Conservation (phyloP, 176 grass and related monocot species). For the Carex littledalei region DNA sequence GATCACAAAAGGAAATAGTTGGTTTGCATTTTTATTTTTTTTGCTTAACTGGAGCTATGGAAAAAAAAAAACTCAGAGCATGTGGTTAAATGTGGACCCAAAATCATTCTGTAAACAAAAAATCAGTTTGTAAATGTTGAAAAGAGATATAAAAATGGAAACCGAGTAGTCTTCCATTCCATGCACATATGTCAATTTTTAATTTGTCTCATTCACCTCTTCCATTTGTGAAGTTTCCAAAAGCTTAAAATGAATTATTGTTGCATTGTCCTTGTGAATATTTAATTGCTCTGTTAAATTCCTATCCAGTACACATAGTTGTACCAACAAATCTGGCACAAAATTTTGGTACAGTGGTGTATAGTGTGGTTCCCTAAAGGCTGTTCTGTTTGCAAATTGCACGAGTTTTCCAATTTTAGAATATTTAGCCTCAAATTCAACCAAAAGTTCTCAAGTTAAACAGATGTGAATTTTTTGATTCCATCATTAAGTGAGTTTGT, state of each 20-base stretch:
- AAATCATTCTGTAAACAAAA: no score
- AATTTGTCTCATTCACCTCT: no score
- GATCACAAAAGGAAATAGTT: background rate
- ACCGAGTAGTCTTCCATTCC: constrained; percentile 80
- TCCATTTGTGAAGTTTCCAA: constrained; percentile 42
- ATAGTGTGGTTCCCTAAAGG: background rate
- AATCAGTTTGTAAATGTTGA: background rate
- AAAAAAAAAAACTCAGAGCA: background rate
- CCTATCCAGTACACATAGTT: background rate
- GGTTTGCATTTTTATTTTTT: background rate
- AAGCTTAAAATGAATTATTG: constrained; percentile 19
- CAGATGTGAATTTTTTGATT: no score
- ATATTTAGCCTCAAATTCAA: background rate
- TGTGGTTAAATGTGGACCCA: background rate
- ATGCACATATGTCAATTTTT: no score
- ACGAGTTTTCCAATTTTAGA: background rate
- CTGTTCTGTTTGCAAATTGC: background rate
- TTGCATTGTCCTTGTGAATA: background rate
- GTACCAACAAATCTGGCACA: background rate
- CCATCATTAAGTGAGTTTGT: no score
- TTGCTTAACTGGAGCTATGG: background rate
- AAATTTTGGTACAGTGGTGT: background rate
- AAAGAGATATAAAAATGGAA: background rate
- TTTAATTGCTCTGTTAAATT: background rate
- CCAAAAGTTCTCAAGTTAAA: no score